Evolutionary conservation across 148 eudicot species (phyloP).

Genomic region (Vaccinium corymbosum): DNA sequence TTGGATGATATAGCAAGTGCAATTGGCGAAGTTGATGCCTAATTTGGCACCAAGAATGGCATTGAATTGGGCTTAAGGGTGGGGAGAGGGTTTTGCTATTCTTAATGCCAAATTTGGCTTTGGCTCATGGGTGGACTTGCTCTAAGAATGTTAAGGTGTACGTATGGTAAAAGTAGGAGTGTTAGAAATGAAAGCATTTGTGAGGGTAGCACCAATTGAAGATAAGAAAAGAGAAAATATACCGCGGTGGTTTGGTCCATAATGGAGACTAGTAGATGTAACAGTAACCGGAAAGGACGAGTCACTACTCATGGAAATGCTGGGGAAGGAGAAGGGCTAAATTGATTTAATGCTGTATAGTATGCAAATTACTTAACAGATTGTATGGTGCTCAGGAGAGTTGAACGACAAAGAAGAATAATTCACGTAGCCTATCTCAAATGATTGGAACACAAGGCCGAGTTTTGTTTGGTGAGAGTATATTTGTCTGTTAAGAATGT

Average conservation of each 20-base stretch:
- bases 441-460: not conserved
- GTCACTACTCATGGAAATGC: not conserved
- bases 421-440: not conserved
- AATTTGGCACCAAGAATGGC: no score
- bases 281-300: not conserved
- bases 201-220: not conserved
- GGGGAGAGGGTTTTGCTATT: no score
- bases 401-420: not conserved
- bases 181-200: not conserved
- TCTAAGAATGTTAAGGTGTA: not conserved
- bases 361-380: not conserved
- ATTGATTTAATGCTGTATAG: not conserved
- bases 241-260: not conserved
- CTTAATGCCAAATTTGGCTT: no score
- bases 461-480: not conserved
- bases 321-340: not conserved
- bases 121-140: no score
- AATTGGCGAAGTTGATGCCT: no score
- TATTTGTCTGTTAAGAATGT: not conserved
- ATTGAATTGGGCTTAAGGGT: no score
- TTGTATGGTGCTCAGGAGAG: not conserved
- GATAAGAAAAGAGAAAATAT: not conserved
- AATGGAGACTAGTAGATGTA: not conserved
- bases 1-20: no score
- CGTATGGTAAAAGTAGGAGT: not conserved